These are phyloP conservation scores for Fusarium tupiense DNA, from an alignment of 2,329 filamentous ascomycete genomes.

Conservation along the genomic window DNA sequence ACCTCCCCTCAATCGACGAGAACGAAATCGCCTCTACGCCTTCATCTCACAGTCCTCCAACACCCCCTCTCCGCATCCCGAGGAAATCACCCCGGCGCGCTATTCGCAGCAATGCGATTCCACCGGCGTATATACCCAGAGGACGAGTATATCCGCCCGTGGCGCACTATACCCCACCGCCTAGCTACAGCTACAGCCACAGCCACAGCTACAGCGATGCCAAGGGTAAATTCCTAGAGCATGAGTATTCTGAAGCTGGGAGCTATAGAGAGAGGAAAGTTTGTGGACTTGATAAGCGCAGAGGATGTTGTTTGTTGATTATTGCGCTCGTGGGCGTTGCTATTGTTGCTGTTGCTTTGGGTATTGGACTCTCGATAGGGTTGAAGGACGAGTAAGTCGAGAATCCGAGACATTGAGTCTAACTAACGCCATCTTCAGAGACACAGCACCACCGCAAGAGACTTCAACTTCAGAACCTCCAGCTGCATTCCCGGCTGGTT, in stretches of 20 bases:
- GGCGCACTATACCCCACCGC: constrained; percentile 31
- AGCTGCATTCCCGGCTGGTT: constrained; percentile 66
- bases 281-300: constrained; percentile 14
- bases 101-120: constrained; percentile 29
- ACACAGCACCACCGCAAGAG: neutral
- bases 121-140: constrained; percentile 41
- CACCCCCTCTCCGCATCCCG: constrained; percentile 44
- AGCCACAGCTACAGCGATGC: constrained; percentile 25
- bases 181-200: constrained; percentile 29
- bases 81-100: constrained; percentile 41
- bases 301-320: constrained; percentile 48
- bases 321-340: constrained; percentile 45
- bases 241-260: constrained; percentile 15
- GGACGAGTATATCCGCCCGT: constrained; percentile 19
- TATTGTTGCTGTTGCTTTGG: constrained; percentile 49
- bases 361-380: constrained; percentile 54
- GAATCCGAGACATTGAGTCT: neutral
- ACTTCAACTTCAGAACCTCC: constrained; percentile 14
- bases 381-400: constrained; percentile 49
- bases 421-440: constrained; percentile 10
- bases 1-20: constrained; percentile 53
- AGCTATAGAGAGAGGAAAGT: constrained; percentile 11
- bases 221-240: constrained; percentile 27
- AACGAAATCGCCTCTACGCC: constrained; percentile 42
- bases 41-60: constrained; percentile 31